Base-by-base conservation (phyloP, 2,329 filamentous ascomycete genomes). In the Cadophora luteo-olivacea region DNA sequence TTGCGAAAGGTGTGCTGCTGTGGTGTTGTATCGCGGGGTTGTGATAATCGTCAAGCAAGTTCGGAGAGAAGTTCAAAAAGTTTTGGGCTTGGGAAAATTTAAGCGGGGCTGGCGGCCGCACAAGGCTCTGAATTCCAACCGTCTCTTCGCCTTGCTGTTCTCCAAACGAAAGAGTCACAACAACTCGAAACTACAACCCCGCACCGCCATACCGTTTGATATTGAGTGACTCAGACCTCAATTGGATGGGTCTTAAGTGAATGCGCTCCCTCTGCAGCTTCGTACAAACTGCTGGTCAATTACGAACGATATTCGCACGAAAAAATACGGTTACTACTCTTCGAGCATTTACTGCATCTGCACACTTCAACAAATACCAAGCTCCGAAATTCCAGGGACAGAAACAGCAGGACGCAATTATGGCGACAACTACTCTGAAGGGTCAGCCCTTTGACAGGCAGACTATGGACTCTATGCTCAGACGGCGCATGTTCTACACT, bases 401-500 rank as follows among this genome's bases (percentile, higher is more conserved):
- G 69, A 80, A 79, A 67, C 73, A 68, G 58, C 65, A 75, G 69
- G 77, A 78, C 71, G 69, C 78, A 72, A 81, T 70, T 71, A 89
- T 88, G 86, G 82, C 86, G 65, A 85, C 86, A 69, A 96, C 92
- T 73, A 97, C 94, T 69, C 89, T 93, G 79, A 94, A 92, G 82
- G 96, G 95, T 76, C 90, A 97, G 85, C 89, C 92, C 82, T 91
- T 99, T 76, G 94, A 98, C 82, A 90, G 93, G 77, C 83, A 86
- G 69, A 84, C 88, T 67, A 88, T 98, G 78, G 96, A 98, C 79
- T 91, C 90, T 70, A 88, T 98, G 78, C 89, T 98, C 76, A 90
- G 92, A 74, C 91, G 94, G 73, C 92, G 94, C 80, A 85, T 95
- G 83, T 98, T 98, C 85, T 97, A 96, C 83, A 97, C 94, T 72